Percentiles rank a stretch among this genome's conserved stretches.
phyloP scores from a whole-genome alignment of 257 asterid species.

The Rauvolfia tetraphylla region DNA sequence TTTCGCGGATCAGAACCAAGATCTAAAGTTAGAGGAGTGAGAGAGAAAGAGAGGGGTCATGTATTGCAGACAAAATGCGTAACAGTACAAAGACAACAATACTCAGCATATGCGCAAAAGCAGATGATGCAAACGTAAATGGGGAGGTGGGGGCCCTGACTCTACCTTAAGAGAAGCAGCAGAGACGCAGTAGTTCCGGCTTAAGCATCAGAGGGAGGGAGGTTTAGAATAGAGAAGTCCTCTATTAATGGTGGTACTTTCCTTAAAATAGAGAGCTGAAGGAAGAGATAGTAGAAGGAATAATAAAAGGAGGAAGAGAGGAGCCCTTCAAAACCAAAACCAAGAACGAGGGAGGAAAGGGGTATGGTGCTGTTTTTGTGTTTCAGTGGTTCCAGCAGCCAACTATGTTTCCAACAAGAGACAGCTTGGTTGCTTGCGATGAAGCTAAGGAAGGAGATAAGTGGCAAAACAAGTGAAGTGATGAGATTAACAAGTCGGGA shows the following conservation, averaged over 20 bases:
- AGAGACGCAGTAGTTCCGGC: conserved; percentile 5
- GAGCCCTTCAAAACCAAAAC: too few relatives aligned
- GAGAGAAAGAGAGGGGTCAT: background rate
- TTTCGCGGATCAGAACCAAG: conserved; percentile 9
- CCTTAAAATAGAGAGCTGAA: too few relatives aligned
- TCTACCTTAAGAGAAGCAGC: conserved; percentile 21
- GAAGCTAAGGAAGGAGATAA: conserved; percentile 36
- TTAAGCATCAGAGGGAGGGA: conserved; percentile 9
- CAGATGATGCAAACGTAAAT: conserved; percentile 9
- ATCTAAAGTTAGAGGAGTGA: conserved; percentile 4
- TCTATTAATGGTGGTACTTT: background rate
- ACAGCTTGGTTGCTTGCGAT: conserved; percentile 92
- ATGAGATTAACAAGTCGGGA: conserved; percentile 40
- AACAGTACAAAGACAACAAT: background rate
- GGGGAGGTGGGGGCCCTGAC: conserved; percentile 26
- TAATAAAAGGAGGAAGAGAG: too few relatives aligned
- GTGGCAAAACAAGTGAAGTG: conserved; percentile 30
- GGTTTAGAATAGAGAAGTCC: background rate
- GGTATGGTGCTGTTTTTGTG: background rate
- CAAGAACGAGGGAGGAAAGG: background rate
- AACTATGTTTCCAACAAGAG: conserved; percentile 84
- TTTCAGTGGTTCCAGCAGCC: conserved; percentile 62
- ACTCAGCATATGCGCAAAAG: background rate
- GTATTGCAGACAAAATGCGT: background rate
- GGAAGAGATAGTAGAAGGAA: background rate